Base-by-base conservation (phyloP, 331 rosid genomes). In the Arachis monticola region DNA sequence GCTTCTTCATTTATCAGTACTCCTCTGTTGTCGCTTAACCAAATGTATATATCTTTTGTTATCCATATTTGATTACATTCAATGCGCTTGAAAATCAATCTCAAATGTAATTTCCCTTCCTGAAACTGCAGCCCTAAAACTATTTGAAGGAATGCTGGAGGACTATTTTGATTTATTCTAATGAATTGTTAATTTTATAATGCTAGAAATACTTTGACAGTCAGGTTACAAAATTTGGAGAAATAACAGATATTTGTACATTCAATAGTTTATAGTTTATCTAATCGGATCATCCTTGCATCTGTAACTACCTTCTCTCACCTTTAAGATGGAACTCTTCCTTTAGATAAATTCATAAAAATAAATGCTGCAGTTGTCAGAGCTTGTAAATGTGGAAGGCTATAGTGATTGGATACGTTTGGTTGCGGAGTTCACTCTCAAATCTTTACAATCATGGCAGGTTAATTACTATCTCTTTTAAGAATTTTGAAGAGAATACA, bases 361-460 rank as follows among this genome's bases (percentile, higher is more conserved):
- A 52, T 57, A 69, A 56, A 70, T 74, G 79, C 50, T 80, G 87
- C 97, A 95, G 99, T 81, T 95, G 85, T 90, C 99, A 14, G 99
- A 95, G 86, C 97, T 95, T 76, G 99, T 95, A 73, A 90, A 86
- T 46, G 97, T 92, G 80, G 99, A 95, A 86, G 99, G 97, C 76
- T 92, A 95, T 80, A 90, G 97, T 56, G 99, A 95, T 75, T 95
- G 99, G 99, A 95, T 95, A 60, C 99, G 86, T 68, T 81, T 92
- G 80, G 99, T 95, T 60, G 99, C 97, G 3, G 99, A 92, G 85
- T 95, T 95, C 83, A 95, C 99, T 46, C 88, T 95, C 62, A 88
- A 95, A 88, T 95, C 99, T 64, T 85, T 95, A 86, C 96, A 95
- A 62, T 95, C 99, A 62, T 95, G 97, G 99, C 97, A 95, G 99